Base-by-base conservation (phyloP, 495 filamentous ascomycete genomes). In the Saxophila tyrrhenica region DNA sequence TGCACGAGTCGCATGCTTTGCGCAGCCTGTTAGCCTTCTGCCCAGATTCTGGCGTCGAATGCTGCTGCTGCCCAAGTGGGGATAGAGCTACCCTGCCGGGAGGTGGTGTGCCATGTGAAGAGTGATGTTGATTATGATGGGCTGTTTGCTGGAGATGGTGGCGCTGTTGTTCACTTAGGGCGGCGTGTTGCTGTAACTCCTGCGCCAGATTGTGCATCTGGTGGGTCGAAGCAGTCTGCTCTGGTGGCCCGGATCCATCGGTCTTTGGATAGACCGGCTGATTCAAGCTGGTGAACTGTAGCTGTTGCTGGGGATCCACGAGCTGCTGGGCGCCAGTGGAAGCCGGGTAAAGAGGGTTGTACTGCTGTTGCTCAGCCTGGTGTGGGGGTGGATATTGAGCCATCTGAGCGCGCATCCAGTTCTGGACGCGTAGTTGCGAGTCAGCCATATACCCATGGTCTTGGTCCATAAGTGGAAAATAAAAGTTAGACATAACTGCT, bases 1-100 rank as follows among this genome's bases (percentile, higher is more conserved):
- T 89, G 67, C 87, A 92, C 70, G 84, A 83, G 67, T 92, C 87
- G 66, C 87, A 92, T 20, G 87, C 87, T 64, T 87, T 86, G 43
- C 83, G 80, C 51, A 90, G 71, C 51, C 87, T 73, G 42, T 75
- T 81, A 45, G 58, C 50, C 49, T 70, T 71, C 42, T 59, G 52
- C 10, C 57, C 39, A 0, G 54, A 29, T 23, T 52, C 56, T 7
- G 35, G 21, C 11, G 42, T 20, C 3, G 2, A 19, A 9, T 41
- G 52, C 46, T 51, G 46, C 5, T 25, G 22, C 21, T 50, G 51
- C 19, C 17, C 25, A 25, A 19, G 35, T 21, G 17, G 16, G 21
- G 3, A 22, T 11, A 8, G 25, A 3, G 29, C 8, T 7, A 7
- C 15, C n/a, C 23, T 7, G 2, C n/a, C 17, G 10, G 51, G 24